Percentiles rank a stretch among this genome's conserved stretches.
phyloP scores from a whole-genome alignment of 202 grass and related monocot species.

The Schoenoplectus tabernaemontani region DNA sequence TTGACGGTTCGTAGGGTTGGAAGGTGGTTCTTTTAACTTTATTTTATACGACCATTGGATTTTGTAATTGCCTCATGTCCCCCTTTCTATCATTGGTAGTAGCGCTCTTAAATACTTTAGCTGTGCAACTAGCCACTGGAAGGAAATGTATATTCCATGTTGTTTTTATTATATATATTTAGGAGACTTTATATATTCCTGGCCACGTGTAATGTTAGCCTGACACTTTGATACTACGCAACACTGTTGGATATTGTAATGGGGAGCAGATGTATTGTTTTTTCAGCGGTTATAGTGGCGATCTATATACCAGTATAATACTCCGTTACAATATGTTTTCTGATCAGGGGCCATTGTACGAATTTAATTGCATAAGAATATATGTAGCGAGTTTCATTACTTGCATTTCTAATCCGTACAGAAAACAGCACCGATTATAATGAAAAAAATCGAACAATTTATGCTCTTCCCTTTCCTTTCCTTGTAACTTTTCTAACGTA shows the following conservation, averaged over 20 bases:
- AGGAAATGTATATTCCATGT: background rate
- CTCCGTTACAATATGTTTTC: too few species aligned
- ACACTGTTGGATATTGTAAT: background rate
- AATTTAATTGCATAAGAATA: too few species aligned
- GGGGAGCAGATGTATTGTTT: too few species aligned
- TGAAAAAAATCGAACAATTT: too few species aligned
- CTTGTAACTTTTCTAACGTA: too few species aligned
- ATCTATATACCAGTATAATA: background rate
- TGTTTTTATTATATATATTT: background rate
- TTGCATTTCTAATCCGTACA: too few species aligned
- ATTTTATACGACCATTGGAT: background rate
- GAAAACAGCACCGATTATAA: too few species aligned
- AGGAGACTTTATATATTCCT: background rate
- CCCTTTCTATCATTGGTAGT: background rate
- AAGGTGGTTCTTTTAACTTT: background rate
- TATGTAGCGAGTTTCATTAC: too few species aligned
- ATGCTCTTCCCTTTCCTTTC: too few species aligned
- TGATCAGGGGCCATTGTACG: too few species aligned
- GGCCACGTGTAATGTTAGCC: background rate
- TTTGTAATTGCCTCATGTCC: background rate
- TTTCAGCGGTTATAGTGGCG: too few species aligned
- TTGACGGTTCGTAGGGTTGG: background rate
- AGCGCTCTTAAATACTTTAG: background rate
- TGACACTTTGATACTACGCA: background rate
- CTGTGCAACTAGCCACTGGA: background rate